Conservation (phyloP, 805 yeast genomes). For the Hyphopichia homilentoma region DNA sequence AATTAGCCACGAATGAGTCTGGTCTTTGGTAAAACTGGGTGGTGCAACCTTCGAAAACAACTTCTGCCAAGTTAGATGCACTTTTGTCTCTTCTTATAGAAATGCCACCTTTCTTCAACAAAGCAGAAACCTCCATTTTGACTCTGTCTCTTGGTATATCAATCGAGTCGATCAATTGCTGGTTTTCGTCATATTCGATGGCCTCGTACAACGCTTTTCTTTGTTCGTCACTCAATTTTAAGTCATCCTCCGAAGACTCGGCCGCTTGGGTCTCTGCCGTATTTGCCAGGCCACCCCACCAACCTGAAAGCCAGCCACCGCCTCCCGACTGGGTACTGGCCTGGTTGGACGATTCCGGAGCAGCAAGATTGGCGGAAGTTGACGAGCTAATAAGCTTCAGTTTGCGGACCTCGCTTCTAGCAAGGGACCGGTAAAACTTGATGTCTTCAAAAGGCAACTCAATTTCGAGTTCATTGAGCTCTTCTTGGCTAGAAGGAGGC, state of each 20-base stretch:
- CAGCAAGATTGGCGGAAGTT: no score
- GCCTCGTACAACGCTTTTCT: conserved; percentile 87
- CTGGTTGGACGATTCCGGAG: conserved; percentile 9
- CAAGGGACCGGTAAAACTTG: conserved; percentile 77
- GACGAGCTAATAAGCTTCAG: conserved; percentile 34
- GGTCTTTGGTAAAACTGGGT: conserved; percentile 72
- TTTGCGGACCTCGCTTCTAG: conserved; percentile 61
- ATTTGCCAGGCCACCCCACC: conserved; percentile 56
- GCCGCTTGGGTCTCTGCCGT: conserved; percentile 8
- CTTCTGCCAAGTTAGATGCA: conserved; percentile 59
- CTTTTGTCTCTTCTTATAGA: conserved; percentile 46
- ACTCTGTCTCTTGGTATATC: conserved; percentile 73
- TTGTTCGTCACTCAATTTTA: conserved; percentile 73
- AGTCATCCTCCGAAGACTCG: conserved; percentile 36
- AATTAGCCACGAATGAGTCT: conserved; percentile 67
- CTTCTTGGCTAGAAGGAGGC: conserved; percentile 25
- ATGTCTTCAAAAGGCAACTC: conserved; percentile 72
- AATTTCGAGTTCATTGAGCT: conserved; percentile 53
- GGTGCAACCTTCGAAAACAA: conserved; percentile 78
- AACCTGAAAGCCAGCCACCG: conserved; percentile 66
- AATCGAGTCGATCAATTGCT: conserved; percentile 45
- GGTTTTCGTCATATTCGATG: conserved; percentile 79
- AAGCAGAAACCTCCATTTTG: conserved; percentile 61
- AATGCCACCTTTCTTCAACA: conserved; percentile 74
- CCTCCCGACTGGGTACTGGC: conserved; percentile 6